These are phyloP conservation scores for Mycena maculata DNA, from an alignment of 768 basidiomycete genomes.

Conservation along the genomic window DNA sequence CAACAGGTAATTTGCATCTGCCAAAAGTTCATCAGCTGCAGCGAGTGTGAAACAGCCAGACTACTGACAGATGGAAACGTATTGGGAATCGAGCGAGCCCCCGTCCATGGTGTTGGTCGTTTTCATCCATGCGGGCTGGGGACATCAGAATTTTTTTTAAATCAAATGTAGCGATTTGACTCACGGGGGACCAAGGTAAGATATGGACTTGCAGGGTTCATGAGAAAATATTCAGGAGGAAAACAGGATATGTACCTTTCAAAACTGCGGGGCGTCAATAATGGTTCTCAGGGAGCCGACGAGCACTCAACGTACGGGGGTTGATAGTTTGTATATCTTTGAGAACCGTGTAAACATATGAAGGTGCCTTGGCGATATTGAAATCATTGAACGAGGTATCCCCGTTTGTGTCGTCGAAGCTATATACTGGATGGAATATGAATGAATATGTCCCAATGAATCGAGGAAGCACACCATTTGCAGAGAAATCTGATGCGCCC, in stretches of 20 bases:
- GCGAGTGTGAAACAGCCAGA: not conserved
- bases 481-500: conserved; percentile 81
- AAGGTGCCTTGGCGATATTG: conserved; percentile 67
- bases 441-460: not conserved
- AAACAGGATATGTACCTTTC: conserved; percentile 41
- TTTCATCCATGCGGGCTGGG: conserved; percentile 86
- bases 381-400: conserved; percentile 71
- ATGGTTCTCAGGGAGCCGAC: not conserved
- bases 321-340: conserved; percentile 74
- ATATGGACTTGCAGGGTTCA: conserved; percentile 62
- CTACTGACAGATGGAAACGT: conserved; percentile 45
- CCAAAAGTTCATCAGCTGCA: conserved; percentile 10
- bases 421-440: conserved; percentile 59
- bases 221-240: not conserved
- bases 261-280: conserved; percentile 13
- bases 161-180: conserved; percentile 32
- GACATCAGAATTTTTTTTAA: not conserved
- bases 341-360: conserved; percentile 71
- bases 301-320: conserved; percentile 2
- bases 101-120: conserved; percentile 73
- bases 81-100: conserved; percentile 61
- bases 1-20: conserved; percentile 79
- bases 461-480: conserved; percentile 51
- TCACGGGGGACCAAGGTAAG: conserved; percentile 81
- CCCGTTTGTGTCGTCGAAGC: conserved; percentile 69